Conservation (phyloP, 2,329 filamentous ascomycete genomes). For the Albophoma yamanashiensis region DNA sequence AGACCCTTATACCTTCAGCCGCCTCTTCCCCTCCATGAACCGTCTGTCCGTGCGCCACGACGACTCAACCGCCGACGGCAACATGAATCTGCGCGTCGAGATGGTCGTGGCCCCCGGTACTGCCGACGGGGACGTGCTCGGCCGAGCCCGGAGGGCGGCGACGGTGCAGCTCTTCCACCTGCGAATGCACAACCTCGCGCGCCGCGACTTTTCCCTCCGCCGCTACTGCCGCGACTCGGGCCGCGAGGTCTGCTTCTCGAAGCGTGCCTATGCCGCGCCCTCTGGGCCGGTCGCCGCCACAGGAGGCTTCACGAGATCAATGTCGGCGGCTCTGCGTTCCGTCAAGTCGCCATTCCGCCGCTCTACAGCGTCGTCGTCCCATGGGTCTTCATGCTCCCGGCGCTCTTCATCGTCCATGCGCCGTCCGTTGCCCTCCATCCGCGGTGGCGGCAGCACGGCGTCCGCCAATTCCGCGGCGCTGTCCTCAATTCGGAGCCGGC, state of each 20-base stretch:
- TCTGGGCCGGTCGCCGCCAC: conserved; percentile 3
- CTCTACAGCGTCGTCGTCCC: conserved; percentile 7
- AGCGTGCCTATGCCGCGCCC: conserved; percentile 46
- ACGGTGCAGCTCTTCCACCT: conserved; percentile 72
- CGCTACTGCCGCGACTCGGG: conserved; percentile 90
- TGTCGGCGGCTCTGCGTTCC: conserved; percentile 38
- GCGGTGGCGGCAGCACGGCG: conserved; percentile 11
- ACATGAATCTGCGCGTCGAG: conserved; percentile 92
- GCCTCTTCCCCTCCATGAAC: conserved; percentile 77
- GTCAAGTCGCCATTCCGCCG: conserved; percentile 25
- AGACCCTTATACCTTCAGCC: conserved; percentile 70
- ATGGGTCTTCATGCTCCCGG: not conserved
- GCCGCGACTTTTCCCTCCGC: conserved; percentile 79
- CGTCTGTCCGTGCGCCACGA: conserved; percentile 80
- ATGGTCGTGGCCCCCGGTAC: conserved; percentile 50
- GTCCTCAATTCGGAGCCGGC: not conserved
- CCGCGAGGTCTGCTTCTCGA: conserved; percentile 81
- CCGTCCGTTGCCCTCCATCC: conserved; percentile 7
- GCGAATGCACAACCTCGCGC: conserved; percentile 83
- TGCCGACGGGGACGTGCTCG: conserved; percentile 37
- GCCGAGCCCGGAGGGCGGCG: conserved; percentile 20
- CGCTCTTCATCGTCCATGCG: conserved; percentile 12
- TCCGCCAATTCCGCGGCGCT: conserved; percentile 4
- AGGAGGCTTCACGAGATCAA: conserved; percentile 7
- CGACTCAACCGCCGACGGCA: conserved; percentile 80